Evolutionary conservation across 192 early-diverging fungal species (phyloP), one percentile per base, ranked within the genome.

Genomic region (Phlyctochytrium planicorne): DNA sequence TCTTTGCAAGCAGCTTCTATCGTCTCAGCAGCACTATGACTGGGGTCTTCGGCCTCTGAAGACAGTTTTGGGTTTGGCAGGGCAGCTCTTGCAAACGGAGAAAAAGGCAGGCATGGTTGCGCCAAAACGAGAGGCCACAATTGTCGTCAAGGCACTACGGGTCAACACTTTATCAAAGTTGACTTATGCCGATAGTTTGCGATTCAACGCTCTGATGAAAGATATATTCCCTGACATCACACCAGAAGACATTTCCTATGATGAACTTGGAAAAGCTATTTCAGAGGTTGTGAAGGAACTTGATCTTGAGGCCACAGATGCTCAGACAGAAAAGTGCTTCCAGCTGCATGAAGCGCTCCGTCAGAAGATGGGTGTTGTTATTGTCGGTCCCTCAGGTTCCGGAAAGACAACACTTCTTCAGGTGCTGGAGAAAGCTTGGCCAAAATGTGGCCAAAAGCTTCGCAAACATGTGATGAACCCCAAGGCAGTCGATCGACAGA

Each of bases 21-120:
- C 80, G 0, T 23, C 25, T 14, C 75, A 80, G 56, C 78, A 80
- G 69, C 84, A 86, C 52, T 86, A 86, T 62, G 84, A 86, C 50
- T 86, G 84, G 84, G 84, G 84, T 34, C 61, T 86, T 24, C 67
- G 84, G 3, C 83, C 84, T 23, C 61, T 86, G 14, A 86, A 86
- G 68, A 78, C 83, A 0, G 77, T 82, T 32, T 62, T 86, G 0
- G 68, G 79, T 37, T 62, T 83, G 14, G 83, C 82, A 24, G 84
- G 84, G 2, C 66, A 68, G 16, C 66, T 86, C 25, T 32, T 86
- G 10, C 82, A 85, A 36, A 70, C 74, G 25, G 83, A 82, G 57
- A 75, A 75, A 52, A 56, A 64, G 16, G 27, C 23, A 17, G 70
- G 53, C 6, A 24, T 62, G 0, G 66, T 82, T 17, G 60, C 72